Evolutionary conservation across 768 basidiomycete genomes (phyloP), one percentile per base, ranked within the genome.

Genomic region (Strobilomyces confusus): DNA sequence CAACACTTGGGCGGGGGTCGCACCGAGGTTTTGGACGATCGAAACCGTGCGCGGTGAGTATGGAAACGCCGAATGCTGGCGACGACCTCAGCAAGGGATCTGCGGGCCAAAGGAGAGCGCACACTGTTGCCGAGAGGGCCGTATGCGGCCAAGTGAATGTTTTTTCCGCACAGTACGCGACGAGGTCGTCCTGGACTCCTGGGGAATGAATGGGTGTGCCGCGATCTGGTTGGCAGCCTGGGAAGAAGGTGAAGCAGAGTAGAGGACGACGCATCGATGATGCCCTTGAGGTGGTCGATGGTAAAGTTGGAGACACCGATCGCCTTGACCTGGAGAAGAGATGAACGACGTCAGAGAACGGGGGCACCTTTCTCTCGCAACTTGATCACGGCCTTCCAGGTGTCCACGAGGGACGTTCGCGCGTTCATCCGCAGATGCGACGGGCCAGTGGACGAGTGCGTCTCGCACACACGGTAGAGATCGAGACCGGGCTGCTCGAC

Each of bases 271-370:
- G 82, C 84, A 22, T 77, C 69, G 55, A 82, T 82, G 62, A 94
- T 78, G 12, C 76, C 84, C 65, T 88, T 72, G 51, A 94, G 67
- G 44, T 87, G 77, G 38, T 75, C 74, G 49, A 84, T 69, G 17
- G 79, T 82, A 71, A 90, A 91, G 80, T 94, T 94, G 61, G 86
- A 89, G 6, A 95, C 89, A 51, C 91, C 92, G 58, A 94, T 73
- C 1, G 80, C 76, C 64, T 74, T 78, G 65, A 86, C 86, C 81
- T 84, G 53, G 15, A 41, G 14, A 29, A 40, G 26, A 53, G 50
- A 25, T 54, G 41, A 51, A 43, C 20, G 17, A 22, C 3, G 15
- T 17, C 12, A 23, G 37, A 11, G 7, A 3, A 19, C 1, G 1
- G 33, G 32, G 34, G 34, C 15, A 83, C 87, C 77, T 92, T 93